Base-by-base conservation (phyloP, 139 green algal genomes). In the Protoeuglena noctilucae region DNA sequence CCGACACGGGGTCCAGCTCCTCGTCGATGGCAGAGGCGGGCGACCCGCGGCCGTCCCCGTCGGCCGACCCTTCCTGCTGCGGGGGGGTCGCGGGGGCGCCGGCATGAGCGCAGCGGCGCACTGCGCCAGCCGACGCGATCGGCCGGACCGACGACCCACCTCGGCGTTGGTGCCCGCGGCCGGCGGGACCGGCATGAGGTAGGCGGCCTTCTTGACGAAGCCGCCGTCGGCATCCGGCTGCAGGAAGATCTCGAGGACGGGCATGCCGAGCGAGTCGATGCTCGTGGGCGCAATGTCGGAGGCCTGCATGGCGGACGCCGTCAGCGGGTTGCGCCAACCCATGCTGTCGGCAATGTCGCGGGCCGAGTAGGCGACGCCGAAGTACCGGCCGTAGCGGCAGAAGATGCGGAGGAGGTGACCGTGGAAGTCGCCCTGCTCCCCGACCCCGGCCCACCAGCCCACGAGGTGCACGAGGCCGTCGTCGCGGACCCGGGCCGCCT, bases 391-490 rank as follows among this genome's bases (percentile, higher is more conserved):
- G 43, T 70, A 84, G 47, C 69, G 66, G 9, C 62, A 54, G 3
- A 46, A 57, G 16, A 93, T 57, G 54, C 72, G 68, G 54, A 93
- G 57, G 25, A 93, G 50, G 67, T 91, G 79, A 14, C 84, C 84
- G 16, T 48, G 27, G 7, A 76, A 60, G 67, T 93, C 82, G 4
- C 67, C 67, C 50, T 56, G 50, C 14, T 9, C 50, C 2, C 71
- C 62, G n/a, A 55, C 57, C 26, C 68, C 72, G 4, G 61, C 59
- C 84, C 84, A 93, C 84, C 84, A 93, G 24, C 84, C 84, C 25
- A 73, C 19, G 47, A 90, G 48, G 2, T 70, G 56, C 12, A 58
- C 58, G 1, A 62, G 48, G 22, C 66, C 72, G 21, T 65, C 43
- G 61, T 93, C 84, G 6, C 81, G 51, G 31, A 93, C 55, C 29